These are phyloP conservation scores for Globisporangium abappressorium DNA, from an alignment of 352 stramenopile genomes.

Conservation along the genomic window DNA sequence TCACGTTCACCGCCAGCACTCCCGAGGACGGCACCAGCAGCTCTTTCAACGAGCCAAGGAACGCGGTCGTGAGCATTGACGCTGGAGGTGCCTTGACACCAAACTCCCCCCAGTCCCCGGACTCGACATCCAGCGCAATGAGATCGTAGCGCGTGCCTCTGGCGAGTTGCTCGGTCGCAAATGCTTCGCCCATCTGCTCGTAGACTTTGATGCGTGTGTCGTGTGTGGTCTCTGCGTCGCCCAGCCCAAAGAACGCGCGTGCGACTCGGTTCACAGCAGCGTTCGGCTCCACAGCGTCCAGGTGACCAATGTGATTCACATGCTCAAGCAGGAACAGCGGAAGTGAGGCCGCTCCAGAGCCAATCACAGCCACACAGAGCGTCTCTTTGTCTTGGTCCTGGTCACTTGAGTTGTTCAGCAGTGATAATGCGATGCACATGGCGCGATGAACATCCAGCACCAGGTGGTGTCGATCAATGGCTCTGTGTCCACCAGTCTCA, in stretches of 20 bases:
- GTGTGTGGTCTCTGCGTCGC: slow-evolving; percentile 14
- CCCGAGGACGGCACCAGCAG: slow-evolving; percentile 25
- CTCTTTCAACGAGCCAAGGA: slow-evolving; percentile 28
- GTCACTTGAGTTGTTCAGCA: slow-evolving; percentile 9
- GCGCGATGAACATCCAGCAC: slow-evolving; percentile 69
- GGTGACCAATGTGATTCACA: slow-evolving; percentile 21
- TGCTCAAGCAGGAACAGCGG: slow-evolving; percentile 54
- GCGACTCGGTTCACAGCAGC: slow-evolving; percentile 42
- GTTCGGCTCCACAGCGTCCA: slow-evolving; percentile 67
- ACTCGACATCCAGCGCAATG: slow-evolving; percentile 67
- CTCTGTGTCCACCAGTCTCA: background rate
- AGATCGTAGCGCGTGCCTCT: slow-evolving; percentile 31
- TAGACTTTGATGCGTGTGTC: slow-evolving; percentile 32
- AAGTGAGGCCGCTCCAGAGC: slow-evolving; percentile 52
- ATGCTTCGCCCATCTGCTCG: slow-evolving; percentile 41
- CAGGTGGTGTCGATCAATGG: slow-evolving; percentile 42
- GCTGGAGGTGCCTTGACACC: slow-evolving; percentile 38
- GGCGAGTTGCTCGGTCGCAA: slow-evolving; percentile 24
- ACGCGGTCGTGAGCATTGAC: slow-evolving; percentile 38
- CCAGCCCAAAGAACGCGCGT: slow-evolving; percentile 42
- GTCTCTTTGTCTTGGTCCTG: background rate
- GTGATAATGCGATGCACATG: slow-evolving; percentile 42
- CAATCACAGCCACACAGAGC: slow-evolving; percentile 41
- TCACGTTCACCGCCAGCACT: slow-evolving; percentile 61
- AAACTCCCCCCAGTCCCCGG: slow-evolving; percentile 23